These are phyloP conservation scores for Claviceps cyperi DNA, from an alignment of 2,329 filamentous ascomycete genomes.

Conservation along the genomic window DNA sequence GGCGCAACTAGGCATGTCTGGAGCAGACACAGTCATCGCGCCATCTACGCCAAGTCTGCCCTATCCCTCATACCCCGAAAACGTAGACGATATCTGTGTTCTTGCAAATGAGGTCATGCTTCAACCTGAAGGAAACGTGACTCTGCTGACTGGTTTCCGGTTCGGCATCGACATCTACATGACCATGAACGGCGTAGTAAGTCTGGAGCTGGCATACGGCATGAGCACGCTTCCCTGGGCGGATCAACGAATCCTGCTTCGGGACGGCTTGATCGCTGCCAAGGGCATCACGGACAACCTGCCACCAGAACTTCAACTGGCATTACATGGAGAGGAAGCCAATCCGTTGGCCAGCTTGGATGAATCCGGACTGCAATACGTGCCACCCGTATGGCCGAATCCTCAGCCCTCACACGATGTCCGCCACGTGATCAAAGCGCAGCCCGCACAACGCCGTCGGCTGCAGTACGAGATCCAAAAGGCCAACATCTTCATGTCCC, in stretches of 20 bases:
- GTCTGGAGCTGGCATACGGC: conserved; percentile 72
- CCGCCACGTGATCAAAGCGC: conserved; percentile 32
- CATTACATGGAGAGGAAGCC: conserved; percentile 23
- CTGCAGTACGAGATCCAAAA: conserved; percentile 84
- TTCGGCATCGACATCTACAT: conserved; percentile 63
- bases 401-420: conserved; percentile 34
- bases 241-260: conserved; percentile 59
- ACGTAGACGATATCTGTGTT: conserved; percentile 75
- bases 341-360: conserved; percentile 26
- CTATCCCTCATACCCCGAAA: conserved; percentile 65
- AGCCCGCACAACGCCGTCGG: conserved; percentile 36
- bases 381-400: conserved; percentile 33
- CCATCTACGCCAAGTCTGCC: conserved; percentile 62
- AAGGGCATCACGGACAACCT: conserved; percentile 54
- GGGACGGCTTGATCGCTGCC: conserved; percentile 54
- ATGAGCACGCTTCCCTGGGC: conserved; percentile 64
- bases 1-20: conserved; percentile 59
- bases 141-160: conserved; percentile 67
- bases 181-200: conserved; percentile 64
- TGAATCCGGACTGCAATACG: conserved; percentile 35
- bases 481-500: conserved; percentile 74
- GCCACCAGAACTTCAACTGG: conserved; percentile 52
- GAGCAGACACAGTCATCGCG: conserved; percentile 58
- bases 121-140: conserved; percentile 53
- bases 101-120: conserved; percentile 53